phyloP scores from a whole-genome alignment of 306 rosid species.

The Sicyos baderoa region DNA sequence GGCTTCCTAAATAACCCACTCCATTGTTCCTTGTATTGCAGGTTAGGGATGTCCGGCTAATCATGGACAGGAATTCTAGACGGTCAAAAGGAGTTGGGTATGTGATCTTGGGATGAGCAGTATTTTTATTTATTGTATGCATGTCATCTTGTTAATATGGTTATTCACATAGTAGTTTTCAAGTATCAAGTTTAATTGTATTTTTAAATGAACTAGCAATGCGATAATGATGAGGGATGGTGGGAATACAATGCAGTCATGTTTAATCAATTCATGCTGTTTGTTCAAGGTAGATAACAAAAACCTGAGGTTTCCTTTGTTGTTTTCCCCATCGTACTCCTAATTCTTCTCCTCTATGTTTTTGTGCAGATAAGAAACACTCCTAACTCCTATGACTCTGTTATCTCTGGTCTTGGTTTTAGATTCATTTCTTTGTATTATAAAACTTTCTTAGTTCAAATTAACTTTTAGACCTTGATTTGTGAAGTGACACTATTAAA shows the following conservation, averaged over 20 bases:
- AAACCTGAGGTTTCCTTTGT: slow-evolving; percentile 52
- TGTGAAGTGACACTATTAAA: background rate
- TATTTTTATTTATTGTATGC: slow-evolving; percentile 23
- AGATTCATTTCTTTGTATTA: slow-evolving; percentile 27
- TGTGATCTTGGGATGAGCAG: slow-evolving; percentile 30
- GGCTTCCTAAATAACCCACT: slow-evolving; percentile 2
- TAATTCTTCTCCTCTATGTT: slow-evolving; percentile 22
- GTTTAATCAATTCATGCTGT: slow-evolving; percentile 99
- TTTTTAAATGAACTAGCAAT: slow-evolving; percentile 97
- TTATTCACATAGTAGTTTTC: slow-evolving; percentile 41
- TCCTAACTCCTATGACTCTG: slow-evolving; percentile 23
- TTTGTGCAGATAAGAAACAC: slow-evolving; percentile 22
- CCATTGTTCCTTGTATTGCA: slow-evolving; percentile 27
- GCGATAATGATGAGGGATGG: slow-evolving; percentile 98
- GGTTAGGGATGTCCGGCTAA: slow-evolving; percentile 98
- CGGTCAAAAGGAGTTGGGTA: slow-evolving; percentile 99
- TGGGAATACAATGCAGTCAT: slow-evolving; percentile 96
- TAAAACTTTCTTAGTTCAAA: background rate
- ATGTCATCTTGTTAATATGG: slow-evolving; percentile 36
- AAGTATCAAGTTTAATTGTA: slow-evolving; percentile 80
- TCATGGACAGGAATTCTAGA: slow-evolving; percentile 98
- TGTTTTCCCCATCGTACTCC: slow-evolving; percentile 48
- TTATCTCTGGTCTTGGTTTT: slow-evolving; percentile 24
- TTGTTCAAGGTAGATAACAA: slow-evolving; percentile 77
- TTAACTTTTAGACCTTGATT: background rate